A percentile compares a stretch with the other conserved stretches of the same genome.
These are phyloP conservation scores for Chaetomium strumarium DNA, from an alignment of 2,329 filamentous ascomycete genomes.

Conservation along the genomic window DNA sequence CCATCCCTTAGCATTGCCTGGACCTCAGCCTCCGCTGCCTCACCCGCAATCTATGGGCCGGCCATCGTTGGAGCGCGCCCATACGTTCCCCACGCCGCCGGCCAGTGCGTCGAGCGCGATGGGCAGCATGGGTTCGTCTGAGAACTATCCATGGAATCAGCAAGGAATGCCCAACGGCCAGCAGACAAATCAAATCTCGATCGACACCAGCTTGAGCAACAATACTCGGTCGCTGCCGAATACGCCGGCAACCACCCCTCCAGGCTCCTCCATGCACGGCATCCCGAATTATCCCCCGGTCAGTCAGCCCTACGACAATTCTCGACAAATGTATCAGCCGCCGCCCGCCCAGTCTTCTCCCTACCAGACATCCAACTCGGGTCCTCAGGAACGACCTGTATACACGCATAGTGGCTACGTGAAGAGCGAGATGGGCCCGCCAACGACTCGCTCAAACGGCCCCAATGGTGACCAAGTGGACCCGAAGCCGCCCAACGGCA, in stretches of 20 bases:
- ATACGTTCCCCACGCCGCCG: constrained; percentile 91
- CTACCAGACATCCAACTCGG: constrained; percentile 59
- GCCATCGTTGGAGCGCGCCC: constrained; percentile 73
- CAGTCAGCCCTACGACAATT: constrained; percentile 67
- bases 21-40: constrained; percentile 52
- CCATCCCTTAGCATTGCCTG: constrained; percentile 53
- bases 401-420: constrained; percentile 66
- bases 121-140: constrained; percentile 63
- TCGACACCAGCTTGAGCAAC: constrained; percentile 74
- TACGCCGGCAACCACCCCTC: constrained; percentile 86
- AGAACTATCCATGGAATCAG: constrained; percentile 73
- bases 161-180: constrained; percentile 57
- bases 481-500: constrained; percentile 59
- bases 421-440: constrained; percentile 85
- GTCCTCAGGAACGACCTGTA: constrained; percentile 56
- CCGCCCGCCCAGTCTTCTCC: constrained; percentile 63
- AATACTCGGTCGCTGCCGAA: constrained; percentile 81
- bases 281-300: constrained; percentile 71
- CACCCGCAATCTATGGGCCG: constrained; percentile 66
- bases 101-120: constrained; percentile 87
- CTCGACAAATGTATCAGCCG: constrained; percentile 72
- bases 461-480: constrained; percentile 57
- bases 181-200: constrained; percentile 65
- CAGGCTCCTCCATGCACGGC: constrained; percentile 66
- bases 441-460: constrained; percentile 55